Conservation (phyloP, 441 rosid genomes). For the Adansonia grandidieri region DNA sequence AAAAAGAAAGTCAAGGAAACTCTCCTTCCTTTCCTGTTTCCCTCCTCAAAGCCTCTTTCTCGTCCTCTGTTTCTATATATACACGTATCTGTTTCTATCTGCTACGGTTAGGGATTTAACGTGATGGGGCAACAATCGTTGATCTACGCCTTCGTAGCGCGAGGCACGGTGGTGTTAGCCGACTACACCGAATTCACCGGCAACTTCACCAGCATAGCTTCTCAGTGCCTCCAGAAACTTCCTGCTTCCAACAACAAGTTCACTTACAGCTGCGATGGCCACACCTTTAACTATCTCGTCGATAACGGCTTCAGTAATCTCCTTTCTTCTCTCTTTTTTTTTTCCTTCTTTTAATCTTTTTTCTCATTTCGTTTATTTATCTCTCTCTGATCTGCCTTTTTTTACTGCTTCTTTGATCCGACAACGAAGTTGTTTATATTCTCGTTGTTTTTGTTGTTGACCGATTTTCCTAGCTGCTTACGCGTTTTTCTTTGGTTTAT, state of each 20-base stretch:
- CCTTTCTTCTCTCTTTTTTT: background rate
- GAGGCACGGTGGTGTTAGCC: constrained; percentile 66
- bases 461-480: background rate
- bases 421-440: constrained; percentile 20
- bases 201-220: constrained; percentile 67
- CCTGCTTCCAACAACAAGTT: constrained; percentile 72
- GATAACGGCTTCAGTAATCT: constrained; percentile 66
- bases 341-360: background rate
- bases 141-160: constrained; percentile 80
- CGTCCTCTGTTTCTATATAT: background rate
- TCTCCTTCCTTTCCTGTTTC: constrained; percentile 11
- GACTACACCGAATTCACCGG: constrained; percentile 81
- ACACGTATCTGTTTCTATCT: background rate
- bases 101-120: constrained; percentile 26
- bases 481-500: background rate
- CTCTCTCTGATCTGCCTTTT: background rate
- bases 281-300: constrained; percentile 77
- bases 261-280: constrained; percentile 84
- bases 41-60: background rate
- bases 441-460: background rate
- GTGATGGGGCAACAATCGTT: constrained; percentile 71
- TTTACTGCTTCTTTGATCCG: background rate
- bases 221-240: constrained; percentile 82
- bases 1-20: constrained; percentile 23
- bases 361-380: background rate